Evolutionary conservation across 345 rosid species (phyloP).

Genomic region (Angophora floribunda): DNA sequence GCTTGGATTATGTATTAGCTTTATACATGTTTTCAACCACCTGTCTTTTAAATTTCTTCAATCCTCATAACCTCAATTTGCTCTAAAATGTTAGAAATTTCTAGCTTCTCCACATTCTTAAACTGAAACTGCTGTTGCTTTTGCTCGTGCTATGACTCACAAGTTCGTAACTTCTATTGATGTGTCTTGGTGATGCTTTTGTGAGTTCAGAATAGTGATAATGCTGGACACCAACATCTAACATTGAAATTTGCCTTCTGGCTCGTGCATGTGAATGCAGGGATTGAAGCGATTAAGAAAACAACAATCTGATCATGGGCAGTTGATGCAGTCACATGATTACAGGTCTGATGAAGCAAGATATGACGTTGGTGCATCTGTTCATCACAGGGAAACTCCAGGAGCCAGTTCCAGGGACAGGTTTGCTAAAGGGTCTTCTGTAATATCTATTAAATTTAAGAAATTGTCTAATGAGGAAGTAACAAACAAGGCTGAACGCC

Average conservation of each 20-base stretch:
- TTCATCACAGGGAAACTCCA: constrained; percentile 18
- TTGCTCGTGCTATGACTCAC: neutral
- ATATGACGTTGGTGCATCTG: neutral
- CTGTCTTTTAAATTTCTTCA: neutral
- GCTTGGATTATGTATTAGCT: neutral
- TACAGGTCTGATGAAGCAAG: constrained; percentile 18
- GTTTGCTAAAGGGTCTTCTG: constrained; percentile 16
- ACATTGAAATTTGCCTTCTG: neutral
- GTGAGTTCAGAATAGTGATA: neutral
- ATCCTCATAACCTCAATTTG: neutral
- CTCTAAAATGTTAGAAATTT: neutral
- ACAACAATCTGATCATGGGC: constrained; percentile 27
- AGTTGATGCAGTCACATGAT: constrained; percentile 11
- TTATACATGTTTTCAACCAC: neutral
- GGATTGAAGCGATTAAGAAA: constrained; percentile 57
- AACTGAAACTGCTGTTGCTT: neutral
- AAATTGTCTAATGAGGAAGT: constrained; percentile 21
- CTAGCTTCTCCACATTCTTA: neutral
- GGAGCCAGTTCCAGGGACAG: constrained; percentile 16
- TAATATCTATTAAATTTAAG: constrained; percentile 39
- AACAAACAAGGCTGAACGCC: constrained; percentile 15
- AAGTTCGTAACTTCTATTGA: neutral
- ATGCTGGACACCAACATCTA: neutral
- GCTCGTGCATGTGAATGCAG: constrained; percentile 10
- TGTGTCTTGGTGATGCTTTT: neutral